Evolutionary conservation across 2,329 filamentous ascomycete genomes (phyloP), one percentile per base, ranked within the genome.

Genomic region (Exophiala phaeomuriformis): DNA sequence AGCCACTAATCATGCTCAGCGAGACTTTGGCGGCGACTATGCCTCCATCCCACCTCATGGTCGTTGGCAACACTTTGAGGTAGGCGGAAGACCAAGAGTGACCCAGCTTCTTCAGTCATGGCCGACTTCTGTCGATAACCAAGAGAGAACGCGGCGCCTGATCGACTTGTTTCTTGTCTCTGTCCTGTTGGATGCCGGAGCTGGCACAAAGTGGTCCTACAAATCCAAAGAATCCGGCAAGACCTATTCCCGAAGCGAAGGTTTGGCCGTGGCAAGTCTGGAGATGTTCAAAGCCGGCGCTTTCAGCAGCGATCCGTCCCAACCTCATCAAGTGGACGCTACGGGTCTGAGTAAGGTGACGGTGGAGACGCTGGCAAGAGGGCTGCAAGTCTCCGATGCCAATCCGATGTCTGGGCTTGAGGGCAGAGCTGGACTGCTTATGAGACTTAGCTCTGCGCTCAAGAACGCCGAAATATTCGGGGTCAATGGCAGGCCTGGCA

Each of bases 241-340:
- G 58, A 70, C 86, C 39, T 97, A 91, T 71, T 78, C 82, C 49
- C 83, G 93, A 47, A 95, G 90, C 57, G 93, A 96, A 69, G 90
- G 90, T 5, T 77, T 96, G 51, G 90, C 90, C 5, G 83, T 86
- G 6, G 83, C 83, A 41, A 84, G 80, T 67, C 66, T 85, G 63
- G 90, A 96, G 63, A 95, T 96, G 90, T 96, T 95, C 79, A 95
- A 95, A 72, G 77, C 81, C 9, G 93, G 93, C 33, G 42, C 55
- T 1, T 60, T 60, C 47, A 95, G 90, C 60, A 87, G 90, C 69
- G 82, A 91, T 66, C 76, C 81, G 2, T 78, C 73, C 53, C 89
- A 95, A 71, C 90, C 89, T 47, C 88, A 83, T 65, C 90, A 95
- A 69, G 93, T 97, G 30, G 91, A 98, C 72, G 89, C 85, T 59